Conservation (phyloP, 1,284 basidiomycete genomes). For the Trametes versicolor region DNA sequence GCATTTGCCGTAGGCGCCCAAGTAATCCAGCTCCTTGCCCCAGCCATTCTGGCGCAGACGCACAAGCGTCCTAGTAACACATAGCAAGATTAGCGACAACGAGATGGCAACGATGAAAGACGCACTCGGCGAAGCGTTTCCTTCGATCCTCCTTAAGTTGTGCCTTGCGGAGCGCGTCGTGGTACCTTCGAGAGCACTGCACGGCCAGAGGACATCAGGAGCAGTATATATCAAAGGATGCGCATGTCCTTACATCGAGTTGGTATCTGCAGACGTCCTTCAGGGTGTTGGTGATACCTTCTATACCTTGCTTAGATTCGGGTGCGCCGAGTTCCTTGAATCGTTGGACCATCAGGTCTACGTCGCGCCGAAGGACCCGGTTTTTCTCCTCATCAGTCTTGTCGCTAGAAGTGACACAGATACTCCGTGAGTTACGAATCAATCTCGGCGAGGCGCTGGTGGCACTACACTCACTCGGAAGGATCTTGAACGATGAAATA, state of each 20-base stretch:
- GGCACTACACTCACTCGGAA: not conserved
- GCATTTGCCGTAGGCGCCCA: not conserved
- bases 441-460: not conserved
- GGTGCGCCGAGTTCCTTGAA: no score
- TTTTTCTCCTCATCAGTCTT: not conserved
- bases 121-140: not conserved
- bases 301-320: no score
- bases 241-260: no score
- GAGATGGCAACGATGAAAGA: not conserved
- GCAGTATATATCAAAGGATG: no score
- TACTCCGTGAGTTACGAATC: not conserved
- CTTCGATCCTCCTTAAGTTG: not conserved
- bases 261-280: no score
- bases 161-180: not conserved
- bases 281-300: no score
- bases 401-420: not conserved
- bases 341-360: no score
- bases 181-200: not conserved
- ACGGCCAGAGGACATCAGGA: no score
- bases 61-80: not conserved
- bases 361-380: no score
- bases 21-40: not conserved
- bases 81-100: not conserved
- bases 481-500: not conserved
- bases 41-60: not conserved